These are phyloP conservation scores for Cicer pinnatifidum DNA, from an alignment of 306 rosid species.

Conservation along the genomic window DNA sequence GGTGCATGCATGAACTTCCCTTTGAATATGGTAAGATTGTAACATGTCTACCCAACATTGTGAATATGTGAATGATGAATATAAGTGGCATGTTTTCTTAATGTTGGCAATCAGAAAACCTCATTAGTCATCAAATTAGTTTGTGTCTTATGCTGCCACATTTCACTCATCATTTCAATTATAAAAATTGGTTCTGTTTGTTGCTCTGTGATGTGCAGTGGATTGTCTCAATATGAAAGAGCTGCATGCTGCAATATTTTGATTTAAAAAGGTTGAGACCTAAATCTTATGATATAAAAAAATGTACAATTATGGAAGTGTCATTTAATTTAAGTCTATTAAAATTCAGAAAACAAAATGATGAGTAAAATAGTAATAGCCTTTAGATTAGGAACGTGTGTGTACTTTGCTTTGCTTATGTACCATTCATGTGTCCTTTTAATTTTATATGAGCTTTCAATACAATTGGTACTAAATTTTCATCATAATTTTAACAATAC, in stretches of 20 bases:
- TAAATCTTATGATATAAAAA: constrained; percentile 29
- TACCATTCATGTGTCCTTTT: constrained; percentile 25
- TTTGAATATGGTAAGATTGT: constrained; percentile 45
- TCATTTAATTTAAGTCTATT: not conserved
- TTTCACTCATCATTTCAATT: constrained; percentile 36
- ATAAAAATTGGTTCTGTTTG: constrained; percentile 29
- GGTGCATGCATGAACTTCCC: constrained; percentile 47
- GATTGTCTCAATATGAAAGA: constrained; percentile 37
- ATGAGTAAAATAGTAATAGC: too few species aligned
- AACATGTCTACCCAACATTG: constrained; percentile 47
- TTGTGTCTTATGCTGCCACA: constrained; percentile 56
- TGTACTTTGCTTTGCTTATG: too few species aligned
- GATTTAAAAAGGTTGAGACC: constrained; percentile 40
- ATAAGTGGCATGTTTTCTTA: constrained; percentile 39
- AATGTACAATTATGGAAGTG: constrained; percentile 7
- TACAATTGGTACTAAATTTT: not conserved
- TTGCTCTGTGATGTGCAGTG: constrained; percentile 27
- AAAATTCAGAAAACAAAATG: too few species aligned
- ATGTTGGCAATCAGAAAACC: constrained; percentile 39
- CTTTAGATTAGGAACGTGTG: too few species aligned
- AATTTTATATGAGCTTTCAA: not conserved
- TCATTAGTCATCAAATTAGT: constrained; percentile 39
- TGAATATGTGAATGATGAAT: not conserved
- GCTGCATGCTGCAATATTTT: constrained; percentile 17
- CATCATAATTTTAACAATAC: not conserved